Conservation (phyloP, 2,329 filamentous ascomycete genomes). For the Immersiporthe knoxdaviesiana region DNA sequence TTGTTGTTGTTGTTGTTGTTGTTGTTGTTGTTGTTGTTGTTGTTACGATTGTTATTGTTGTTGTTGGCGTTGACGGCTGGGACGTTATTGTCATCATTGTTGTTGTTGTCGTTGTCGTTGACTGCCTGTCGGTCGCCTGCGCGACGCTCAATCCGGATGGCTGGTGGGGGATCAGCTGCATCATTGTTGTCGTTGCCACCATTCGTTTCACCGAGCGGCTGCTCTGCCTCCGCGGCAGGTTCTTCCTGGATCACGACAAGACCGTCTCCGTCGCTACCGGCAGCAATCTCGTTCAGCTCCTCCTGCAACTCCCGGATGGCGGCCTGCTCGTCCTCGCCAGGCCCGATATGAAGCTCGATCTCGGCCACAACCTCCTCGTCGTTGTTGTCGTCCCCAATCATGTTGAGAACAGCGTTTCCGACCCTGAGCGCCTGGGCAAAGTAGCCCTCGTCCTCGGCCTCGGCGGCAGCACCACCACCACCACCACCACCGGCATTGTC, state of each 20-base stretch:
- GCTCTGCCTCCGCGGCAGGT: constrained; percentile 9
- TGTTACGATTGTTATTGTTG: constrained; percentile 28
- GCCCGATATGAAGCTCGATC: constrained; percentile 35
- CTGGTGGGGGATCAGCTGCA: constrained; percentile 22
- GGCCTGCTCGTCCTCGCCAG: constrained; percentile 41
- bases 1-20: constrained; percentile 29
- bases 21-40: constrained; percentile 27
- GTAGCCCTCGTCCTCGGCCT: constrained; percentile 34
- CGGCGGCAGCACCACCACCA: constrained; percentile 17
- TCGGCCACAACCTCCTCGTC: constrained; percentile 33
- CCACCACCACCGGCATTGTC: constrained; percentile 10
- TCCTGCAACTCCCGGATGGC: constrained; percentile 33
- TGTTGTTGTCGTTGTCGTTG: constrained; percentile 14
- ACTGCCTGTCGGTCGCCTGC: constrained; percentile 21
- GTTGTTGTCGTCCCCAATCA: constrained; percentile 41
- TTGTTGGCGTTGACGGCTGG: constrained; percentile 28
- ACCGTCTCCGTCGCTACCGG: constrained; percentile 24
- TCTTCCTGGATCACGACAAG: constrained; percentile 22
- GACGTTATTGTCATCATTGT: constrained; percentile 27
- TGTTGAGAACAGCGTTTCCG: constrained; percentile 32
- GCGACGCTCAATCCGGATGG: constrained; percentile 16
- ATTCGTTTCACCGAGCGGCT: constrained; percentile 18
- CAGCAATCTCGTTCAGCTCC: constrained; percentile 35
- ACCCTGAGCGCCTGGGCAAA: constrained; percentile 31
- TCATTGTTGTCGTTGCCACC: constrained; percentile 11